phyloP scores from a whole-genome alignment of 2,329 filamentous ascomycete species.

The Penicillium occitanis region DNA sequence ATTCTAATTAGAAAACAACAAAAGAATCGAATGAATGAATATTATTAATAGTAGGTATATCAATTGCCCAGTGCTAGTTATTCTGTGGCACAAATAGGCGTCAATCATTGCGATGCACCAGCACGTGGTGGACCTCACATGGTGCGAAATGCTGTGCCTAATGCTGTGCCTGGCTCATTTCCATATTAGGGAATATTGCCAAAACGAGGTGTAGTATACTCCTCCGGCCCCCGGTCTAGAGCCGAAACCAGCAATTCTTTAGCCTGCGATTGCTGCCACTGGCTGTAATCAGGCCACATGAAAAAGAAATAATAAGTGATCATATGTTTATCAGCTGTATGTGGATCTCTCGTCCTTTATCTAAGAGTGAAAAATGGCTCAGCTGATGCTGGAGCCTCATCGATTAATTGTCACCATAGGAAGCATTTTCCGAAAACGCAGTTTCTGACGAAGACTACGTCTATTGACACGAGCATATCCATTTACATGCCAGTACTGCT shows the following conservation, averaged over 20 bases:
- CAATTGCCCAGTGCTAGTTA: neutral
- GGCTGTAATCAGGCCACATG: neutral
- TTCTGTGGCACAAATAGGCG: neutral
- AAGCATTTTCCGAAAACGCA: neutral
- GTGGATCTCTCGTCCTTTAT: neutral
- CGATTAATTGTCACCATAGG: neutral
- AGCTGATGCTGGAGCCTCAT: neutral
- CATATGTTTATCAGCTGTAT: neutral
- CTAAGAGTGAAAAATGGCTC: neutral
- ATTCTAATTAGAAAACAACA: neutral
- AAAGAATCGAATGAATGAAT: neutral
- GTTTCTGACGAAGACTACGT: neutral
- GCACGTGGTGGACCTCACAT: neutral
- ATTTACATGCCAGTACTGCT: neutral
- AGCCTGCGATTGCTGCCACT: neutral
- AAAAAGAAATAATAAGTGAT: neutral
- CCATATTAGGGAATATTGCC: slow-evolving; percentile 7
- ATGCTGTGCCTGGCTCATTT: slow-evolving; percentile 1
- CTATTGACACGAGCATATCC: neutral
- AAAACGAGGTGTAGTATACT: neutral
- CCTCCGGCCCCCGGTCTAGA: neutral
- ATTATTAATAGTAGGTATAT: neutral
- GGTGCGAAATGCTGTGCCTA: neutral
- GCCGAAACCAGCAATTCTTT: slow-evolving; percentile 8
- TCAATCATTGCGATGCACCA: neutral